Percentiles rank a stretch among this genome's conserved stretches.
phyloP scores from a whole-genome alignment of 176 grass and related monocot genomes.

The Musa schizocarpa region DNA sequence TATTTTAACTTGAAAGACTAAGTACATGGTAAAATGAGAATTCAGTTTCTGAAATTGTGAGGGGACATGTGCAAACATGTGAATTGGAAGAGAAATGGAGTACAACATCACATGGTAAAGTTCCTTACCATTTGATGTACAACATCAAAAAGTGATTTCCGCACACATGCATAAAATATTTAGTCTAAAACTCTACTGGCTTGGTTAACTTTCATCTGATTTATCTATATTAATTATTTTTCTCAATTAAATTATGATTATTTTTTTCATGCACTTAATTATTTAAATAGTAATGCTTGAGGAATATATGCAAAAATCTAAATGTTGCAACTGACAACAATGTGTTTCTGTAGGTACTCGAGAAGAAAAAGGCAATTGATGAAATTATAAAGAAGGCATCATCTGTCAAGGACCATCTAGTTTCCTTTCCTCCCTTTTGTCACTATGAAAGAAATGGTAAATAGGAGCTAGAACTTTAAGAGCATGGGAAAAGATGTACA shows the following conservation, averaged over 20 bases:
- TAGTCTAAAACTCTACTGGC: too few relatives aligned
- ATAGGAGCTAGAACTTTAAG: not conserved
- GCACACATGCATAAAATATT: not conserved
- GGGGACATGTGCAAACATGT: too few relatives aligned
- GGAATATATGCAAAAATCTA: not conserved
- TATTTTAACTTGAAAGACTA: too few relatives aligned
- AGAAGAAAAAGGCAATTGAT: constrained; percentile 49
- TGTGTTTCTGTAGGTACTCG: constrained; percentile 36
- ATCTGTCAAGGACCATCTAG: constrained; percentile 50
- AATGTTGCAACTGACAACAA: constrained; percentile 19
- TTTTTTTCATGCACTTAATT: not conserved
- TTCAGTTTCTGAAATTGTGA: too few relatives aligned
- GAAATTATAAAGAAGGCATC: constrained; percentile 51
- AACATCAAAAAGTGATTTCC: too few relatives aligned
- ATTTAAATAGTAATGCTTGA: constrained; percentile 4
- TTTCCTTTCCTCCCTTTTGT: constrained; percentile 40
- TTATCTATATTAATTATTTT: too few relatives aligned
- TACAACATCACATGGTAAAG: too few relatives aligned
- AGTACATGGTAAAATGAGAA: too few relatives aligned
- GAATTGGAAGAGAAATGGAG: too few relatives aligned
- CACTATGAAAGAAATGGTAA: constrained; percentile 63
- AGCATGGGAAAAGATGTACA: not conserved
- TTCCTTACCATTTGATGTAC: not conserved
- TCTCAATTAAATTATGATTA: not conserved
- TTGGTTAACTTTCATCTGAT: too few relatives aligned